These are phyloP conservation scores for Populus hybrid DNA, from an alignment of 441 rosid genomes.

Conservation along the genomic window DNA sequence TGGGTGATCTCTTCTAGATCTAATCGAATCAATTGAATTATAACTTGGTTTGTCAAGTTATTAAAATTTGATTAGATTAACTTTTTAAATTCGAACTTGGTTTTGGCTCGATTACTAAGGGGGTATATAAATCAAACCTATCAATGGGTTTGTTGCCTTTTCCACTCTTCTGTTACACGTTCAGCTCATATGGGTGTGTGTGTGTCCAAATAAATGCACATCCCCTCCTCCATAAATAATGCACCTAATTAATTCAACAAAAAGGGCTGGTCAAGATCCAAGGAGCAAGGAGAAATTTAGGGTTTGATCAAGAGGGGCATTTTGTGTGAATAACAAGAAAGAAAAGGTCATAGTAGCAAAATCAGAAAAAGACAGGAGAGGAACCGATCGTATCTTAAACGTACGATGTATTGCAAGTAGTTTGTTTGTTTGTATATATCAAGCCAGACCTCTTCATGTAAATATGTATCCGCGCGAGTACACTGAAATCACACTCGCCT, in stretches of 20 bases:
- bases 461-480: neutral
- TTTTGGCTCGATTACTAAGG: too few species aligned
- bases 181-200: too few species aligned
- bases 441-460: neutral
- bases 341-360: slow-evolving; percentile 7
- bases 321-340: neutral
- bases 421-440: slow-evolving; percentile 4
- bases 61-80: too few species aligned
- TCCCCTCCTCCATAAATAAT: neutral
- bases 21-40: too few species aligned
- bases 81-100: too few species aligned
- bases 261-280: neutral
- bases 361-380: slow-evolving; percentile 8
- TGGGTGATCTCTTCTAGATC: too few species aligned
- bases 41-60: too few species aligned
- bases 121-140: too few species aligned
- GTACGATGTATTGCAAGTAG: slow-evolving; percentile 36
- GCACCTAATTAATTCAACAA: neutral
- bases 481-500: neutral
- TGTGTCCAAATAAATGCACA: neutral
- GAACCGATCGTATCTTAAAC: slow-evolving; percentile 27
- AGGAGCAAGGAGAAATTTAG: neutral
- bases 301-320: neutral
- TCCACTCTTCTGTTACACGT: too few species aligned
- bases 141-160: too few species aligned